Percentiles rank a stretch among this genome's conserved stretches.
Conservation (phyloP, 202 grass and related monocot genomes). For the Brachypodium distachyon region DNA sequence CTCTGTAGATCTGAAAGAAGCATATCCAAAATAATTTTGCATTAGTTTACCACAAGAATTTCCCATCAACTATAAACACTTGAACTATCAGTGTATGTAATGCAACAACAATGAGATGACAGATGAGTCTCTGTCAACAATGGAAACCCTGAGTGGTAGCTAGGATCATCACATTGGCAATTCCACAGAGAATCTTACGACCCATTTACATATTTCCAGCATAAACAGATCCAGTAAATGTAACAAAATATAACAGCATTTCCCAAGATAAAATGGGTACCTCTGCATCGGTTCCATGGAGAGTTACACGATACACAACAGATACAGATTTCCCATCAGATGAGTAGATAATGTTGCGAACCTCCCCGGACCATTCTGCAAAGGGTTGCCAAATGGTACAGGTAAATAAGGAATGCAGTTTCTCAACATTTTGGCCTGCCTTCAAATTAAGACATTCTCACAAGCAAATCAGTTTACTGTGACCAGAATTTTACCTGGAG, state of each 20-base stretch:
- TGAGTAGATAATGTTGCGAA: slow-evolving; percentile 76
- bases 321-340: slow-evolving; percentile 67
- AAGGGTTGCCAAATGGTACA: slow-evolving; percentile 2
- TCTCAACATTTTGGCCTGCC: neutral
- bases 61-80: slow-evolving; percentile 4
- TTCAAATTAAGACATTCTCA: neutral
- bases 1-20: slow-evolving; percentile 66
- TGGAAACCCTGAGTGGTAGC: neutral
- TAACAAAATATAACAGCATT: neutral
- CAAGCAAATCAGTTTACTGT: neutral
- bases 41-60: neutral
- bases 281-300: slow-evolving; percentile 89
- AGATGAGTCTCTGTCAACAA: neutral
- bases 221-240: neutral
- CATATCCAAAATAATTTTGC: neutral
- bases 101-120: neutral
- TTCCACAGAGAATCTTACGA: neutral
- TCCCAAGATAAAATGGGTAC: slow-evolving; percentile 28
- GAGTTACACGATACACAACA: slow-evolving; percentile 83
- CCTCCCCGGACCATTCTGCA: slow-evolving; percentile 90
- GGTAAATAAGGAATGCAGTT: slow-evolving; percentile 3
- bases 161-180: neutral
- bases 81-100: neutral
- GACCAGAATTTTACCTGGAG: slow-evolving; percentile 43
- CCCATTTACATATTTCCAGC: neutral